A percentile compares a stretch with the other conserved stretches of the same genome.
These are phyloP conservation scores for Brasenia schreberi DNA, from an alignment of 164 flowering plant genomes.

Conservation along the genomic window DNA sequence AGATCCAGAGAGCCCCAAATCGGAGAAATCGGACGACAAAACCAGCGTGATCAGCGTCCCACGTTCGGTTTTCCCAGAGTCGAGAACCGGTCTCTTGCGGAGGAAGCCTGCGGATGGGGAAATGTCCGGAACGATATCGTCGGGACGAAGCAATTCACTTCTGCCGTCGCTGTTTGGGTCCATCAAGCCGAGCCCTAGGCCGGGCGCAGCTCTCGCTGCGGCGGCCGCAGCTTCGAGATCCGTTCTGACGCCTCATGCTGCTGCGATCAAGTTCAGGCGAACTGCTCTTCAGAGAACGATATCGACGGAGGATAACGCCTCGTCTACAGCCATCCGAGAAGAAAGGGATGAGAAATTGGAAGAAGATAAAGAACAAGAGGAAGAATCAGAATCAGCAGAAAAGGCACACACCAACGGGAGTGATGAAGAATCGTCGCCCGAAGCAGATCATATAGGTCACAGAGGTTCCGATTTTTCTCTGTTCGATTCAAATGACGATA, in stretches of 20 bases:
- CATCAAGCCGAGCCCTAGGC: slow-evolving; percentile 55
- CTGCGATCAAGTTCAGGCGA: slow-evolving; percentile 73
- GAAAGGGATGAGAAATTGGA: not conserved
- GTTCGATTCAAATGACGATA: not conserved
- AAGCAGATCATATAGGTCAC: not conserved
- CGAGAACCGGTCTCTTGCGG: slow-evolving; percentile 1
- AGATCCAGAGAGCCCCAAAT: not conserved
- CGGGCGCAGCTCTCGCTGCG: slow-evolving; percentile 98
- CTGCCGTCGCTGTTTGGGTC: slow-evolving; percentile 39
- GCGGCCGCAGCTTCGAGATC: slow-evolving; percentile 88
- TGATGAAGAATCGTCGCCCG: not conserved
- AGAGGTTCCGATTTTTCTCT: not conserved
- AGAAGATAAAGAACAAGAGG: not conserved
- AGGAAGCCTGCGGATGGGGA: slow-evolving; percentile 15
- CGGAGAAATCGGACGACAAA: slow-evolving; percentile 3
- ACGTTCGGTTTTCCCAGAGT: not conserved
- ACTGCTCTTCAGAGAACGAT: slow-evolving; percentile 12
- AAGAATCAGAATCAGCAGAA: not conserved
- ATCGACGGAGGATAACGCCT: slow-evolving; percentile 1
- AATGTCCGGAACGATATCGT: slow-evolving; percentile 12
- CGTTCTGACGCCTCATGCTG: slow-evolving; percentile 65
- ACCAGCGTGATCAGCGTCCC: not conserved
- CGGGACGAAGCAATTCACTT: slow-evolving; percentile 8
- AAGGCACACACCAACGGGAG: not conserved
- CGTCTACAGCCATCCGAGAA: not conserved